Evolutionary conservation across 768 basidiomycete genomes (phyloP), one percentile per base, ranked within the genome.

Genomic region (Lactifluus pinguis): DNA sequence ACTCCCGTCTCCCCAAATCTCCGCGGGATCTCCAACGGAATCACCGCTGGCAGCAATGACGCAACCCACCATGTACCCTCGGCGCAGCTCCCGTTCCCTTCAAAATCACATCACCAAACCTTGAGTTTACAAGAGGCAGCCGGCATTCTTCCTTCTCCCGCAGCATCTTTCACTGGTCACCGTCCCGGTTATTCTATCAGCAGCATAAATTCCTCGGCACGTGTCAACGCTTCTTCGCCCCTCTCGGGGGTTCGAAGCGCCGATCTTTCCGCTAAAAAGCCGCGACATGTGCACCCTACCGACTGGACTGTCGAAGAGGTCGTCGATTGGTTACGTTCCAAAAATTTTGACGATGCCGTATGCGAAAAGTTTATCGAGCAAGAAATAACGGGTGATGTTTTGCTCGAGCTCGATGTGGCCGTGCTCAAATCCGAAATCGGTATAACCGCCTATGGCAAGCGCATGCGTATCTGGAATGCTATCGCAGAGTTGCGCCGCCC

Each of bases 331-430:
- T 74, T 92, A 30, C 84, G 81, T 69, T 74, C 73, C 38, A 92
- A 88, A 75, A 90, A 90, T 2, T 97, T 98, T 58, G 93, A 93
- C 64, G 78, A 85, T 51, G 80, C 82, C 49, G 85, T 94, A 4
- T 87, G 87, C 66, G 81, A 84, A 58, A 95, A 90, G 70, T 98
- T 99, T 69, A 83, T 80, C 45, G 95, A 98, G 75, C 94, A 99
- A 83, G 97, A 99, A 76, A 98, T 99, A 56, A 91, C 94, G 0
- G 97, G 97, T 19, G 97, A 99, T 67, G 91, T 98, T 36, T 82
- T 99, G 7, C 84, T 98, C 57, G 95, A 97, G 68, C 87, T 98
- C 61, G 93, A 98, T 64, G 83, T 86, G 57, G 88, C 87, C 68
- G 79, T 97, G 15, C 85, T 99, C 67, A 98, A 98, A 75, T 79